Percentiles rank a stretch among this genome's conserved stretches.
Conservation (phyloP, 2,329 filamentous ascomycete genomes). For the Dactylellina leptospora region DNA sequence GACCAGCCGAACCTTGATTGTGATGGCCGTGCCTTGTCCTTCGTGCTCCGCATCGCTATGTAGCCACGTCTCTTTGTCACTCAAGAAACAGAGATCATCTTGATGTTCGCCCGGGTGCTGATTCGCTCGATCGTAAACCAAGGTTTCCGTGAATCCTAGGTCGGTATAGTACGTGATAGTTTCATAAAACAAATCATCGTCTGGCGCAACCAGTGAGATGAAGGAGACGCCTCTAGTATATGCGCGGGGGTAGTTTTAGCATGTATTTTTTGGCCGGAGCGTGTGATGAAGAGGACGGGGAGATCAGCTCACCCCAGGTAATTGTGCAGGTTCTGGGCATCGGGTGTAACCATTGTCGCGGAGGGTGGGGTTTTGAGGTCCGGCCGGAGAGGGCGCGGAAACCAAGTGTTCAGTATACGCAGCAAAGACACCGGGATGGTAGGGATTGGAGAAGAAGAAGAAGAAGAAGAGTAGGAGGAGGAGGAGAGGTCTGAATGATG, state of each 20-base stretch:
- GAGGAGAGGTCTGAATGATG: too few relatives aligned
- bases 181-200: slow-evolving; percentile 56
- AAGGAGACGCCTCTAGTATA: slow-evolving; percentile 56
- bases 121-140: slow-evolving; percentile 56
- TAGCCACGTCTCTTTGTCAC: slow-evolving; percentile 57
- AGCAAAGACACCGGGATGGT: slow-evolving; percentile 9
- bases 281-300: too few relatives aligned
- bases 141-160: slow-evolving; percentile 56
- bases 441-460: background rate
- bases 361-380: background rate
- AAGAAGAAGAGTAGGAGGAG: too few relatives aligned
- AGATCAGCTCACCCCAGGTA: slow-evolving; percentile 54
- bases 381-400: slow-evolving; percentile 3
- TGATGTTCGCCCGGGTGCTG: slow-evolving; percentile 52
- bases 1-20: slow-evolving; percentile 56
- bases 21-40: slow-evolving; percentile 54
- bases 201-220: slow-evolving; percentile 57
- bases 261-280: too few relatives aligned
- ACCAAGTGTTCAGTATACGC: slow-evolving; percentile 18
- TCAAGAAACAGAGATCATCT: slow-evolving; percentile 56
- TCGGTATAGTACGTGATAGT: slow-evolving; percentile 57
- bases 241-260: too few relatives aligned
- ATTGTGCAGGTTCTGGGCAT: slow-evolving; percentile 54
- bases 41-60: slow-evolving; percentile 53
- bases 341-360: slow-evolving; percentile 47